Evolutionary conservation across 805 yeast genomes (phyloP).

Genomic region (Kurtzmaniella fragi): DNA sequence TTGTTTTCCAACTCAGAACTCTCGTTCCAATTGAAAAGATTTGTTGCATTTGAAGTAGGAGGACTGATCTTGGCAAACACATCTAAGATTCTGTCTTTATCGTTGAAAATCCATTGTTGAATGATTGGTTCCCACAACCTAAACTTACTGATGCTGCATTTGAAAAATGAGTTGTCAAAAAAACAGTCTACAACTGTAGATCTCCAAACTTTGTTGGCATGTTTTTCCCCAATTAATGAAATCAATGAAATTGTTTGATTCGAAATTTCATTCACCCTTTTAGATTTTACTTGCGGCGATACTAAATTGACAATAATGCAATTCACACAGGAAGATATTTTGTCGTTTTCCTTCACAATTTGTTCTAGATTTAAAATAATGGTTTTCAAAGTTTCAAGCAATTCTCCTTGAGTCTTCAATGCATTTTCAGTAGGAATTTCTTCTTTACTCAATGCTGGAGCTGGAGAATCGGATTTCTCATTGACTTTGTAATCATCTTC

Average conservation of each 20-base stretch:
- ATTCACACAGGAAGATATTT: constrained; percentile 43
- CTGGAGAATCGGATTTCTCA: constrained; percentile 7
- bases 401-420: constrained; percentile 34
- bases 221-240: constrained; percentile 26
- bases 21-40: constrained; percentile 71
- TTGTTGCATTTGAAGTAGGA: constrained; percentile 44
- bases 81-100: constrained; percentile 56
- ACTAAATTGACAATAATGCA: constrained; percentile 51
- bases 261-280: constrained; percentile 32
- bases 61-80: constrained; percentile 33
- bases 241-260: constrained; percentile 42
- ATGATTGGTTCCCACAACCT: constrained; percentile 53
- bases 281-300: constrained; percentile 48
- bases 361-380: constrained; percentile 34
- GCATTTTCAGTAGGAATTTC: constrained; percentile 8
- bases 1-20: constrained; percentile 52
- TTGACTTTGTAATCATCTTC: neutral
- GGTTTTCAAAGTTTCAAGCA: constrained; percentile 28
- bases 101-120: constrained; percentile 58
- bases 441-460: neutral
- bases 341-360: constrained; percentile 58
- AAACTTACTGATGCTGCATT: constrained; percentile 18
- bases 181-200: constrained; percentile 57
- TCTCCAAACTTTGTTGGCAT: constrained; percentile 56
- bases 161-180: constrained; percentile 56